Conservation (phyloP, 176 grass and related monocot genomes). For the Otatea glauca region DNA sequence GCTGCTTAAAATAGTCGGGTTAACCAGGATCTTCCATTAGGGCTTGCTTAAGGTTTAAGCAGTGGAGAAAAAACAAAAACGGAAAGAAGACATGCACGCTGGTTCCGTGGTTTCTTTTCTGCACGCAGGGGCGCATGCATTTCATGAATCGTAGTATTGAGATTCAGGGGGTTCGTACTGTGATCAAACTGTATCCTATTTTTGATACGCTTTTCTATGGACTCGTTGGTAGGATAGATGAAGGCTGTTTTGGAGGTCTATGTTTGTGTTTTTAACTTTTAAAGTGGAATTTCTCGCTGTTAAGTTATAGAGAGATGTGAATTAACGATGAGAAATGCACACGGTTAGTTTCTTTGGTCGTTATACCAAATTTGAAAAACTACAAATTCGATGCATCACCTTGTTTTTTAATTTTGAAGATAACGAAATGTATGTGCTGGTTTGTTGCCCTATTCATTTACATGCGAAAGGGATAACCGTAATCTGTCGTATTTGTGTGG, state of each 20-base stretch:
- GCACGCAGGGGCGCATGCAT: background rate
- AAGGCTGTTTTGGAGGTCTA: background rate
- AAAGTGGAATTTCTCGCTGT: background rate
- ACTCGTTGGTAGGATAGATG: background rate
- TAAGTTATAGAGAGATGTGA: background rate
- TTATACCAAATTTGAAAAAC: background rate
- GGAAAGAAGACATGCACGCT: background rate
- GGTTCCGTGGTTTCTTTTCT: background rate
- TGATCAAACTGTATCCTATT: background rate
- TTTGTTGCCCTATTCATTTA: background rate
- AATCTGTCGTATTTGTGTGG: background rate
- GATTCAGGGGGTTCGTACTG: background rate
- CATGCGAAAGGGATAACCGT: too few species aligned
- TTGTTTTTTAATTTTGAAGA: background rate
- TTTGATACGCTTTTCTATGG: background rate
- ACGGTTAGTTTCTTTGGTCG: background rate
- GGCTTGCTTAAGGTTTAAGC: conserved; percentile 34
- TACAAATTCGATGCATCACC: background rate
- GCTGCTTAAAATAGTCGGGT: conserved; percentile 1
- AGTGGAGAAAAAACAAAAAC: background rate
- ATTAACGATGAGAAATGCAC: background rate
- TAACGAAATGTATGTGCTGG: background rate
- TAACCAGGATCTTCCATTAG: conserved; percentile 37
- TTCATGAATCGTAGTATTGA: background rate
- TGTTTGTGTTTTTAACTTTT: background rate